Conservation (phyloP, 2,329 filamentous ascomycete species). For the Corynespora cassiicola region DNA sequence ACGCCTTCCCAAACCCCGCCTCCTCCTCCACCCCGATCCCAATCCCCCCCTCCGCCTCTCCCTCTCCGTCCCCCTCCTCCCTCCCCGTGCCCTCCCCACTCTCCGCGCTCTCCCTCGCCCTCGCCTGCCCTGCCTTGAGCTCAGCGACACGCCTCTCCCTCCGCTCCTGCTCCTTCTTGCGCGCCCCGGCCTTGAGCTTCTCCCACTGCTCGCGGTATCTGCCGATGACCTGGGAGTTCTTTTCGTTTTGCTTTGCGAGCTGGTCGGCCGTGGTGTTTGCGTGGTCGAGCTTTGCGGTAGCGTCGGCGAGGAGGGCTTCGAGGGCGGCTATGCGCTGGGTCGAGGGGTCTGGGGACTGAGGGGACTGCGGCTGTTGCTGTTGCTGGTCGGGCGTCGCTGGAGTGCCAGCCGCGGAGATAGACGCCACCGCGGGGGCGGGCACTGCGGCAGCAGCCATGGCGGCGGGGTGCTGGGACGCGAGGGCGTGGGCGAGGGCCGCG, state of each 20-base stretch:
- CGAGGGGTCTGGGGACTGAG: constrained; percentile 14
- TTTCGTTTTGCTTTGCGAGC: constrained; percentile 67
- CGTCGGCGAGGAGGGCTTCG: constrained; percentile 31
- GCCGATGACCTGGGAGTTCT: constrained; percentile 60
- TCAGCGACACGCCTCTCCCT: constrained; percentile 22
- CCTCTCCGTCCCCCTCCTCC: constrained; percentile 15
- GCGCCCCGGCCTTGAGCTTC: constrained; percentile 69
- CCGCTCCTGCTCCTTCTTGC: constrained; percentile 42
- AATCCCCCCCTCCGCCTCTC: constrained; percentile 7
- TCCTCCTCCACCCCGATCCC: constrained; percentile 25
- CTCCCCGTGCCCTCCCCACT: constrained; percentile 14
- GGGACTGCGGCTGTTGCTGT: constrained; percentile 10
- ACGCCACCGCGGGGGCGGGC: constrained; percentile 19
- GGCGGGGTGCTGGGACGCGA: constrained; percentile 30
- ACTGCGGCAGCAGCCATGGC: constrained; percentile 24
- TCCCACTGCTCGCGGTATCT: constrained; percentile 72
- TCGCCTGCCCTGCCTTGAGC: constrained; percentile 49
- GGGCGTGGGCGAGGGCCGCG: constrained; percentile 32
- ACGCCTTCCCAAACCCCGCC: constrained; percentile 39
- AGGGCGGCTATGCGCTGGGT: constrained; percentile 31
- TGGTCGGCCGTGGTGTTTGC: constrained; percentile 67
- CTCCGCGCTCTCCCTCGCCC: constrained; percentile 24
- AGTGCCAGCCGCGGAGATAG: not conserved
- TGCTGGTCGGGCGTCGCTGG: not conserved
- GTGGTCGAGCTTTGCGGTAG: constrained; percentile 46